These are phyloP conservation scores for Nannochloropsis salina DNA, from an alignment of 108 stramenopile genomes.

Conservation along the genomic window DNA sequence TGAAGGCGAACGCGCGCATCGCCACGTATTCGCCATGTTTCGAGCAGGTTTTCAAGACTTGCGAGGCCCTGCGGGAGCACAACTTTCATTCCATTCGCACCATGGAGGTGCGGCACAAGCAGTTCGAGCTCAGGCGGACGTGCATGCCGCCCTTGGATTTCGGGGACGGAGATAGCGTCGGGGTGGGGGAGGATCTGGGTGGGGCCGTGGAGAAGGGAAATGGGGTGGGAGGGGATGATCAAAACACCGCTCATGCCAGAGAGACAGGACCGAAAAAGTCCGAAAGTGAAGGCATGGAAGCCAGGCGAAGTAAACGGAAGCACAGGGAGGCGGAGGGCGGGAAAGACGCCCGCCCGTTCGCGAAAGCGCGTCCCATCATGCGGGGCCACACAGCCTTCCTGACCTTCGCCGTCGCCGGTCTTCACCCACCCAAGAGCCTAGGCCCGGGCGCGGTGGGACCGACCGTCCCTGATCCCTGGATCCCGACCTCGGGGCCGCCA, in stretches of 20 bases:
- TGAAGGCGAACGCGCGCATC: slow-evolving; percentile 47
- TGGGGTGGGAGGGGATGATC: not conserved
- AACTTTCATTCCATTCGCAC: slow-evolving; percentile 50
- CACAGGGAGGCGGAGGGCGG: not conserved
- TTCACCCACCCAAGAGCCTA: not conserved
- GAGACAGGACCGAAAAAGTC: no score
- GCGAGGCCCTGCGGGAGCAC: slow-evolving; percentile 45
- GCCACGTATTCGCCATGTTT: slow-evolving; percentile 56
- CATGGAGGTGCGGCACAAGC: slow-evolving; percentile 48
- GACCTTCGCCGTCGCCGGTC: slow-evolving; percentile 69
- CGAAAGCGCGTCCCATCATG: slow-evolving; percentile 60
- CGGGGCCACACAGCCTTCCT: slow-evolving; percentile 93
- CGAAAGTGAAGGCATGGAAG: no score
- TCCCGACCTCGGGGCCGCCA: no score
- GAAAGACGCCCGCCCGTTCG: slow-evolving; percentile 50
- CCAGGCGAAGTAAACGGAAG: not conserved
- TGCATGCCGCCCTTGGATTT: not conserved
- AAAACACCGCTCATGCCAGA: not conserved
- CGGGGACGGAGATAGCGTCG: not conserved
- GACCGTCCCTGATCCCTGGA: no score
- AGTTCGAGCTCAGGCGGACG: slow-evolving; percentile 28
- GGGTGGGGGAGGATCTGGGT: not conserved
- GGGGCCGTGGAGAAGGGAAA: not conserved
- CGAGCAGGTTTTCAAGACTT: slow-evolving; percentile 56
- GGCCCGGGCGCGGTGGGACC: no score